Evolutionary conservation across 352 stramenopile genomes (phyloP).

Genomic region (Discostella stelligera): DNA sequence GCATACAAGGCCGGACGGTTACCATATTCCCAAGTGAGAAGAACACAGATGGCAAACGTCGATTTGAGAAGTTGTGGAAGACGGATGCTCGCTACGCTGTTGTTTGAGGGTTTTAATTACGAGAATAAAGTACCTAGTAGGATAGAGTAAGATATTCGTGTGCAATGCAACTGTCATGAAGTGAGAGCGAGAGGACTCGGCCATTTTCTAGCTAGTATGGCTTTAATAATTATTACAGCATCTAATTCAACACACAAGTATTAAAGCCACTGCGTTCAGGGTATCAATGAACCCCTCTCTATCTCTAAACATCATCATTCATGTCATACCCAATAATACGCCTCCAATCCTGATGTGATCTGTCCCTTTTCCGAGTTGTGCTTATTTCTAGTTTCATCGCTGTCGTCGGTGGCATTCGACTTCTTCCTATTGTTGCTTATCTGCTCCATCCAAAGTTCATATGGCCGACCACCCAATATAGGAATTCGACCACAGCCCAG

Average conservation of each 20-base stretch:
- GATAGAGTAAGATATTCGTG: background rate
- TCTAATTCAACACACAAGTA: background rate
- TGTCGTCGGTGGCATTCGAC: background rate
- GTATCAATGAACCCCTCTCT: background rate
- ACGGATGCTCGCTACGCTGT: slow-evolving; percentile 68
- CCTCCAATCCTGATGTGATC: background rate
- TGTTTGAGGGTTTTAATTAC: slow-evolving; percentile 71
- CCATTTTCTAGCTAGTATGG: background rate
- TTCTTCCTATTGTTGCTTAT: background rate
- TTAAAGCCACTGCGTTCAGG: background rate
- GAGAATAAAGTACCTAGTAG: slow-evolving; percentile 56
- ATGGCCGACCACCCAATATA: slow-evolving; percentile 67
- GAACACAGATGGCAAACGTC: slow-evolving; percentile 67
- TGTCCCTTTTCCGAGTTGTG: background rate
- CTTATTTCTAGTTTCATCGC: background rate
- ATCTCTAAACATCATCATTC: background rate
- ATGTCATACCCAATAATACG: background rate
- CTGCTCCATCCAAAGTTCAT: slow-evolving; percentile 41
- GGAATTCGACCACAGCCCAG: slow-evolving; percentile 63
- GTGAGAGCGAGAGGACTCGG: background rate
- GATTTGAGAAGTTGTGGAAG: slow-evolving; percentile 70
- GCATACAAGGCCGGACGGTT: slow-evolving; percentile 61
- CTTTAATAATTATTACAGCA: background rate
- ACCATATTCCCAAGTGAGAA: slow-evolving; percentile 52
- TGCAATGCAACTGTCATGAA: background rate